phyloP scores from a whole-genome alignment of 2,329 filamentous ascomycete species.

The Sphaerulina populicola region DNA sequence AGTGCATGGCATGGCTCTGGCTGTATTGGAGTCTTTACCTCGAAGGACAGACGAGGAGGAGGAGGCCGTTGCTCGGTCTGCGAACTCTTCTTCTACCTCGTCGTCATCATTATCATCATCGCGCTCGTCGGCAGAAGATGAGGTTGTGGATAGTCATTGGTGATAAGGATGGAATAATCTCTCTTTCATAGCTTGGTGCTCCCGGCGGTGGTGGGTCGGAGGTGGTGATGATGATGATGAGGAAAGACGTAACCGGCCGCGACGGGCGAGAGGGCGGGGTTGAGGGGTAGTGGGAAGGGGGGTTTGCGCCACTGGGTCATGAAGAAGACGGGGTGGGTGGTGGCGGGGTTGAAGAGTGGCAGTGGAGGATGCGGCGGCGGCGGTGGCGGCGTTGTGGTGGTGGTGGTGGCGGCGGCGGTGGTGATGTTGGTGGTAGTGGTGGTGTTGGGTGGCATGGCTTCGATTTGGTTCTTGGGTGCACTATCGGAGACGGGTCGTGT shows the following conservation, averaged over 20 bases:
- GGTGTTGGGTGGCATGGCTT: constrained; percentile 40
- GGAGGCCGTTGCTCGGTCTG: background rate
- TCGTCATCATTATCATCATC: no score
- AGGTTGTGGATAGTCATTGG: constrained; percentile 1
- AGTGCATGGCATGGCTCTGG: constrained; percentile 10
- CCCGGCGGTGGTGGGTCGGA: constrained; percentile 4
- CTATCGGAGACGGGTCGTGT: constrained; percentile 19
- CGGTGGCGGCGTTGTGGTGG: constrained; percentile 41
- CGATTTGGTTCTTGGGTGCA: constrained; percentile 39
- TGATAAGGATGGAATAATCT: background rate
- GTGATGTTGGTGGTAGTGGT: no score
- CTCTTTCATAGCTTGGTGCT: constrained; percentile 23
- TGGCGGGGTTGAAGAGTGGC: constrained; percentile 47
- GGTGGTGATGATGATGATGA: constrained; percentile 2
- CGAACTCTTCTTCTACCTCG: background rate
- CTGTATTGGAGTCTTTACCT: constrained; percentile 9
- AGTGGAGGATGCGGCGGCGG: constrained; percentile 22
- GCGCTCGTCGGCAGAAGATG: background rate
- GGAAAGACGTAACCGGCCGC: constrained; percentile 39
- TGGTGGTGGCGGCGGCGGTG: constrained; percentile 1
- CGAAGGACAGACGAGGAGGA: background rate
- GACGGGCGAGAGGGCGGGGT: constrained; percentile 36
- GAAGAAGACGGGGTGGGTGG: constrained; percentile 68
- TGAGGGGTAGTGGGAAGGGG: constrained; percentile 39
- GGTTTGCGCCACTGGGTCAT: constrained; percentile 54